Evolutionary conservation across 1,284 basidiomycete species (phyloP).

Genomic region (Fomitopsis betulina): DNA sequence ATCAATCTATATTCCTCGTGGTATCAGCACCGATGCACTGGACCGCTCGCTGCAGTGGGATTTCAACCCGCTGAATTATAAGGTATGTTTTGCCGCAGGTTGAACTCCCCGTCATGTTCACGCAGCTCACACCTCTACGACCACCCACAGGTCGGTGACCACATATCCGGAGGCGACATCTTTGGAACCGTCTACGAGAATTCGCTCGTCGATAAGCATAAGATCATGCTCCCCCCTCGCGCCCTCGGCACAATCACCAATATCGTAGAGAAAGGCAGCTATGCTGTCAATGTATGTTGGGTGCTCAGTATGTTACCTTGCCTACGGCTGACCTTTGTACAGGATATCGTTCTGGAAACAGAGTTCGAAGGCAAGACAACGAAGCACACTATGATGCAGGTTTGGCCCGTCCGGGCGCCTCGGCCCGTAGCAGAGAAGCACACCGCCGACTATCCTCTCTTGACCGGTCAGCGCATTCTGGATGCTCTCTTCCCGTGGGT

Average conservation of each 20-base stretch:
- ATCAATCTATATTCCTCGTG: conserved; percentile 97
- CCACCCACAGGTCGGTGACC: conserved; percentile 92
- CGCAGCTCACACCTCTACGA: neutral
- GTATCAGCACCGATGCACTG: conserved; percentile 96
- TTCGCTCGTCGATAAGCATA: conserved; percentile 94
- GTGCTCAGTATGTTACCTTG: neutral
- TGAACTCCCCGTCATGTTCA: neutral
- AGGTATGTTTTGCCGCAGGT: conserved; percentile 38
- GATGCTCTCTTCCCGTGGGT: conserved; percentile 93
- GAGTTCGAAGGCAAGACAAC: conserved; percentile 97
- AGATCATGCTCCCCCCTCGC: conserved; percentile 93
- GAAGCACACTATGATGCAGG: conserved; percentile 94
- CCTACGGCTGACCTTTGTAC: neutral
- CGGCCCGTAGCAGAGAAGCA: conserved; percentile 94
- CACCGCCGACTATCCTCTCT: conserved; percentile 87
- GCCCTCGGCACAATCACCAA: conserved; percentile 94
- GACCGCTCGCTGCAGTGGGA: conserved; percentile 93
- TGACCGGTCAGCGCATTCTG: conserved; percentile 96
- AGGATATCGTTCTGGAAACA: conserved; percentile 96
- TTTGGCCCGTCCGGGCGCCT: conserved; percentile 98
- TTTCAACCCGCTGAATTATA: conserved; percentile 85
- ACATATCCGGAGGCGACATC: conserved; percentile 95
- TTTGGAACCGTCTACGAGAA: conserved; percentile 97
- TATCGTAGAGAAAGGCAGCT: conserved; percentile 93
- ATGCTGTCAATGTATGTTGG: conserved; percentile 78